These are phyloP conservation scores for Rhamnella rubrinervis DNA, from an alignment of 331 rosid genomes.

Conservation along the genomic window DNA sequence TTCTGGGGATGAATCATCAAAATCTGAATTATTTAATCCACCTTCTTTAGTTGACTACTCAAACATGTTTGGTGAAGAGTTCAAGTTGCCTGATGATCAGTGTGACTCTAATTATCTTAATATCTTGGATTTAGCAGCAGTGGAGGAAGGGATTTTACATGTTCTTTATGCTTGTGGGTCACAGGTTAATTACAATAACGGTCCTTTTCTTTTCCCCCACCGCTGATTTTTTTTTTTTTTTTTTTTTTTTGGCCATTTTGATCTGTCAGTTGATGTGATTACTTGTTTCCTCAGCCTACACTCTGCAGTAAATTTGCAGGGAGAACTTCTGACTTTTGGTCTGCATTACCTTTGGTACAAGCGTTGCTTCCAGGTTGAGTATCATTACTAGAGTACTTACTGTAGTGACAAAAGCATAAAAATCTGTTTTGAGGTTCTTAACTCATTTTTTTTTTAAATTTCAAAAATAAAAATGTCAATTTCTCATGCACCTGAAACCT, in stretches of 20 bases:
- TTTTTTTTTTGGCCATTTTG: slow-evolving; percentile 23
- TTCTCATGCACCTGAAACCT: neutral
- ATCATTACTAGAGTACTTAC: slow-evolving; percentile 4
- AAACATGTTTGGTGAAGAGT: slow-evolving; percentile 80
- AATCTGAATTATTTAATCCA: slow-evolving; percentile 44
- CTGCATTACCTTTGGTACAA: slow-evolving; percentile 78
- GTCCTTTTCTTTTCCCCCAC: slow-evolving; percentile 3
- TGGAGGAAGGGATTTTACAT: slow-evolving; percentile 89
- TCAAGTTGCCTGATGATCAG: slow-evolving; percentile 60
- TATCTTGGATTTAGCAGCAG: slow-evolving; percentile 74
- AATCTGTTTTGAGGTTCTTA: no score
- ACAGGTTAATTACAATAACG: slow-evolving; percentile 59
- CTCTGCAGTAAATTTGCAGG: slow-evolving; percentile 87
- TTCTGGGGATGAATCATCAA: slow-evolving; percentile 52
- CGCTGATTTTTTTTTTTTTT: slow-evolving; percentile 17
- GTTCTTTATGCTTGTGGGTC: slow-evolving; percentile 89
- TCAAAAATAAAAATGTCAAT: neutral
- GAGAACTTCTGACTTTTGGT: slow-evolving; percentile 75
- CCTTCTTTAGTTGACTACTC: slow-evolving; percentile 66
- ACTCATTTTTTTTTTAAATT: no score
- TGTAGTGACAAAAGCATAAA: no score
- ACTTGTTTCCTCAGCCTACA: slow-evolving; percentile 58
- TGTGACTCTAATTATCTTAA: slow-evolving; percentile 76
- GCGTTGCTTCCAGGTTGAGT: slow-evolving; percentile 88
- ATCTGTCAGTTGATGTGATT: slow-evolving; percentile 11